Conservation (phyloP, 805 yeast species). For the Ogataea nakhonphanomensis region DNA sequence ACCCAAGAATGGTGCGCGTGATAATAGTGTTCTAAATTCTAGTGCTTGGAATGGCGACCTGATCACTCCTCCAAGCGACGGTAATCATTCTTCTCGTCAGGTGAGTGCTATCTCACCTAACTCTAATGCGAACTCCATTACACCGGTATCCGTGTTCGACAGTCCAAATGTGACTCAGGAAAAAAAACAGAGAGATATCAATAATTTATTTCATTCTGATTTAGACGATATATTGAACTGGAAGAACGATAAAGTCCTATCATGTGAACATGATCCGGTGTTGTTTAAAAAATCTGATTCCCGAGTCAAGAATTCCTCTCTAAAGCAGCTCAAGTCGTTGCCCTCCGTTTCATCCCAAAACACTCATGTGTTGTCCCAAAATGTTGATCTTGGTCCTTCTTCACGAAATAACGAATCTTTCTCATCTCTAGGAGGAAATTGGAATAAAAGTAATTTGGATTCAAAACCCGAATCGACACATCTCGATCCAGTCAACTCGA, state of each 20-base stretch:
- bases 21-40: neutral
- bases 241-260: conserved; percentile 23
- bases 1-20: neutral
- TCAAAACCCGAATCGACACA: neutral
- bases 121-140: conserved; percentile 1
- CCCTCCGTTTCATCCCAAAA: conserved; percentile 25
- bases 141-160: conserved; percentile 26
- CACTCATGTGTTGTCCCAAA: conserved; percentile 20
- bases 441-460: neutral
- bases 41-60: conserved; percentile 8
- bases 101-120: conserved; percentile 4
- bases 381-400: neutral
- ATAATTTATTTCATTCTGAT: conserved; percentile 16
- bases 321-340: conserved; percentile 19
- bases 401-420: too few relatives aligned
- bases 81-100: conserved; percentile 7
- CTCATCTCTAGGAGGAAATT: too few relatives aligned
- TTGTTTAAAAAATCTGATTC: conserved; percentile 15
- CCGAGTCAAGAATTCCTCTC: neutral
- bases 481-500: too few relatives aligned
- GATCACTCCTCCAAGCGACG: conserved; percentile 28
- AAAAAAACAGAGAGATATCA: conserved; percentile 5
- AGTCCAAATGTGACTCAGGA: conserved; percentile 15
- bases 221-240: conserved; percentile 27
- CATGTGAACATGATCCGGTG: conserved; percentile 23